Evolutionary conservation across 2,329 filamentous ascomycete species (phyloP), one percentile per base, ranked within the genome.

Genomic region (Onygenales sp.): DNA sequence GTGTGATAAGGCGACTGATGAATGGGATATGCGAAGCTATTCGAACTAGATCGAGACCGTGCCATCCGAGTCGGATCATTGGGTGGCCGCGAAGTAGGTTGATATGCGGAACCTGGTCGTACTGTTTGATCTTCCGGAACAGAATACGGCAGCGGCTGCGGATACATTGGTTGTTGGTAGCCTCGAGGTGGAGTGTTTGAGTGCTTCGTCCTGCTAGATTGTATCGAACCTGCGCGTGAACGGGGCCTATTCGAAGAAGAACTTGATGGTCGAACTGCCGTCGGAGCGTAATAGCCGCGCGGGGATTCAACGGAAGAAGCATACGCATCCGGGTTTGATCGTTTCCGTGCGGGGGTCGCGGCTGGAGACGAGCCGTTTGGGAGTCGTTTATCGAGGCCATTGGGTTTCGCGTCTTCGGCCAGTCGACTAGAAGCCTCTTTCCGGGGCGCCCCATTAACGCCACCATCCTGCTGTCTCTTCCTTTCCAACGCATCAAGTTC

Each of bases 401-500:
- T 21, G 10, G 34, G 42, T 33, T 57, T 60, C 39, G 59, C 52
- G 36, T 53, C 53, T 27, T 42, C 31, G 31, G 44, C 31, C 13
- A 42, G 27, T 46, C 53, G 43, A 39, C 57, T 52, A 14, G 56
- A 53, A 11, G 53, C 52, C 37, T 55, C 53, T 44, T 66, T 59
- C 59, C 62, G 62, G 57, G 63, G 60, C 37, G 50, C 54, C 54
- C 59, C 63, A 55, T 57, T 60, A 53, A 52, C 52, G 47, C 54
- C 59, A 52, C 73, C 71, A 36, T 74, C 74, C 59, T 78, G 74
- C 61, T 83, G 72, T 54, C 84, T 81, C 66, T 83, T 81, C 57
- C 83, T 81, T 65, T 92, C 86, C 60, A 95, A 77, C 46, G 89
- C 90, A 57, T 85, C 86, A 61, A 95, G 75, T 68, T 96, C 91